phyloP scores from a whole-genome alignment of 495 filamentous ascomycete genomes.

The Penicillium angulare region DNA sequence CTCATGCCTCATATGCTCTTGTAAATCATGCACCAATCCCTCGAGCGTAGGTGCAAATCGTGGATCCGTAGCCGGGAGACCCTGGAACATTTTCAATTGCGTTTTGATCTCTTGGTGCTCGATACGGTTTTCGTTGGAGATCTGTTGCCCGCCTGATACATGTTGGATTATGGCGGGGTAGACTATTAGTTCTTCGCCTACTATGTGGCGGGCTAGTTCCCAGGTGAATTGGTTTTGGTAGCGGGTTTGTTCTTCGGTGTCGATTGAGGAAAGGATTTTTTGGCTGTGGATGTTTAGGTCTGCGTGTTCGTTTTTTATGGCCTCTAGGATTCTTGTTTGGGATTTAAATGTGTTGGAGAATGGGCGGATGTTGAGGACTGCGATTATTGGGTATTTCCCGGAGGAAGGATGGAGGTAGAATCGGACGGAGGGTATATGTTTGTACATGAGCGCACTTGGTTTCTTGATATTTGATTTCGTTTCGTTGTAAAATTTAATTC shows the following conservation, averaged over 20 bases:
- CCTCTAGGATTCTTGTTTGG: conserved; percentile 40
- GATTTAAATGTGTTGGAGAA: conserved; percentile 1
- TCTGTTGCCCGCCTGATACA: conserved; percentile 44
- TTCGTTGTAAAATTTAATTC: not conserved
- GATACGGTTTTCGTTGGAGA: conserved; percentile 53
- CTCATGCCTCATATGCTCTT: conserved; percentile 56
- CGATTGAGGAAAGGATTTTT: conserved; percentile 48
- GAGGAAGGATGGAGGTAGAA: not conserved
- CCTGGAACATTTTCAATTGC: conserved; percentile 57
- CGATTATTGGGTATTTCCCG: conserved; percentile 8
- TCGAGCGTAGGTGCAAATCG: conserved; percentile 52
- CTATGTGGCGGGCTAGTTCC: conserved; percentile 61
- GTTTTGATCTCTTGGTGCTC: conserved; percentile 63
- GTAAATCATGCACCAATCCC: conserved; percentile 46
- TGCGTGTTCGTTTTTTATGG: conserved; percentile 59
- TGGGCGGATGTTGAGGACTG: conserved; percentile 9
- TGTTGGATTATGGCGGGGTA: conserved; percentile 63
- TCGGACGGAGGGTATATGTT: not conserved
- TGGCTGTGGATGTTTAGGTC: conserved; percentile 56
- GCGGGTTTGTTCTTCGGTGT: conserved; percentile 47
- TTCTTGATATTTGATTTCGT: not conserved
- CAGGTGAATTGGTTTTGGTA: conserved; percentile 67
- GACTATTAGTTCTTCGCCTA: conserved; percentile 63
- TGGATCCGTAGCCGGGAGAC: conserved; percentile 39
- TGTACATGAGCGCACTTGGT: not conserved